Conservation (phyloP, 2,329 filamentous ascomycete species). For the Botrytis squamosa region DNA sequence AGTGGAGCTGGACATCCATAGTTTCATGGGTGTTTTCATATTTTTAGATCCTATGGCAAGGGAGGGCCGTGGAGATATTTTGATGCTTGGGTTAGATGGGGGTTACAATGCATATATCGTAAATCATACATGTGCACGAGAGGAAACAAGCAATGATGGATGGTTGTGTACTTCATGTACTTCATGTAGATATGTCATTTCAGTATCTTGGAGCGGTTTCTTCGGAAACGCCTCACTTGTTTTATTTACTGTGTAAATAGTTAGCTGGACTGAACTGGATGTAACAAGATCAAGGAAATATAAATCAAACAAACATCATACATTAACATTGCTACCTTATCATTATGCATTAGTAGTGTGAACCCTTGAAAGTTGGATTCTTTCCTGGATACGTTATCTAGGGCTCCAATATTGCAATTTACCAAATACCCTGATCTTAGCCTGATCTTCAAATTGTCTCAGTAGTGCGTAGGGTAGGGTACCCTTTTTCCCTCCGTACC, state of each 20-base stretch:
- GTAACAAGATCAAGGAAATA: neutral
- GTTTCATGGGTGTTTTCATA: neutral
- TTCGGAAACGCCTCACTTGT: neutral
- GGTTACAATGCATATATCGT: neutral
- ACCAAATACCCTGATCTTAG: neutral
- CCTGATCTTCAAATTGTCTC: conserved; percentile 2
- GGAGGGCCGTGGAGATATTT: neutral
- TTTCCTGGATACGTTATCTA: neutral
- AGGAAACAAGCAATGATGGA: neutral
- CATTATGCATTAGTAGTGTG: neutral
- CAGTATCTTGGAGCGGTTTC: neutral
- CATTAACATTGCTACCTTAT: neutral
- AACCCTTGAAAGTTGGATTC: neutral
- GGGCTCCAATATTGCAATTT: neutral
- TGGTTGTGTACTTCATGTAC: neutral
- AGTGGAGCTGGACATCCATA: neutral
- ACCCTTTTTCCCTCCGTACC: neutral
- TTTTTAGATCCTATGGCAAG: neutral
- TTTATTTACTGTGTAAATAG: conserved; percentile 4
- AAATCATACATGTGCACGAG: neutral
- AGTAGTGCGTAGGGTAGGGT: neutral
- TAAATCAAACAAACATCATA: neutral
- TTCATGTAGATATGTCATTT: neutral
- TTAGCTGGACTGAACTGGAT: neutral
- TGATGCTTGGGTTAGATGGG: neutral